phyloP scores from a whole-genome alignment of 305 asterid genomes.

The Solanum hybrid region DNA sequence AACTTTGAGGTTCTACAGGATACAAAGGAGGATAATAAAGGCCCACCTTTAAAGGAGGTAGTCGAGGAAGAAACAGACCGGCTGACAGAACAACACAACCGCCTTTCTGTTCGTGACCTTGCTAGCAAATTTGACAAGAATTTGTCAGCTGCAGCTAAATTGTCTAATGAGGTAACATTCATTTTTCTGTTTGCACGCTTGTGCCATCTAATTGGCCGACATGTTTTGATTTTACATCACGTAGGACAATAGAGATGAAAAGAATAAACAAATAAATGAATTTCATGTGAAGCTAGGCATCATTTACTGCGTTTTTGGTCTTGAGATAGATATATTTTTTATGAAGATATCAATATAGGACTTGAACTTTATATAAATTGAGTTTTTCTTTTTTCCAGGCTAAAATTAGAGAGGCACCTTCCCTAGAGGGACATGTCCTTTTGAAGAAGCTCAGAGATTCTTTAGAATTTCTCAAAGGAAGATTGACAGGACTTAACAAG shows the following conservation, averaged over 20 bases:
- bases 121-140: conserved; percentile 98
- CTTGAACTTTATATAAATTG: neutral
- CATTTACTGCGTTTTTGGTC: neutral
- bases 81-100: conserved; percentile 74
- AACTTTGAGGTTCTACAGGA: conserved; percentile 72
- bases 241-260: neutral
- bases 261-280: neutral
- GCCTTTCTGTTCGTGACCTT: conserved; percentile 89
- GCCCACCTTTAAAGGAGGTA: conserved; percentile 79
- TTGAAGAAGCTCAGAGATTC: conserved; percentile 98
- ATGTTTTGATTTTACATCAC: neutral
- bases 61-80: conserved; percentile 57
- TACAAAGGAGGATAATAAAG: conserved; percentile 55
- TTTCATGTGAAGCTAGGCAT: neutral
- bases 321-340: neutral
- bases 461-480: conserved; percentile 73
- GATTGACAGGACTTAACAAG: conserved; percentile 71
- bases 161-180: conserved; percentile 68
- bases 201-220: neutral
- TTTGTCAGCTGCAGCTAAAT: conserved; percentile 87
- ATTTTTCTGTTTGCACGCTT: neutral
- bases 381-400: conserved; percentile 41
- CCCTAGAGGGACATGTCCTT: conserved; percentile 93
- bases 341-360: neutral
- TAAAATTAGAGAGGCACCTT: conserved; percentile 80